Base-by-base conservation (phyloP, 2,329 filamentous ascomycete species). In the Talaromyces sp. region DNA sequence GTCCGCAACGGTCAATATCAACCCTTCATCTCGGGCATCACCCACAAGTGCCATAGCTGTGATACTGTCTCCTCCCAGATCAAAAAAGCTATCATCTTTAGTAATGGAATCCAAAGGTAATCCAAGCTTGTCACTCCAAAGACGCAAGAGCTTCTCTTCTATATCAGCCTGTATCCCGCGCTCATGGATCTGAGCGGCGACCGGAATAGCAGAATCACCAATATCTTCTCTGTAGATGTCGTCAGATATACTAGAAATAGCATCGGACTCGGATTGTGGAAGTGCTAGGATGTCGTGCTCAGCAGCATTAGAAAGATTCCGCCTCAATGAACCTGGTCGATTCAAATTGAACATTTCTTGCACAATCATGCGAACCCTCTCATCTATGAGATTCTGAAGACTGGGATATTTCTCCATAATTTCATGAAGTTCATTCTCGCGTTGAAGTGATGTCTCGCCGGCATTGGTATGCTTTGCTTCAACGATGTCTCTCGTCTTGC, bases 1-100 rank as follows among this genome's bases (percentile, higher is more conserved):
- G 68, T 81, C 78, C 5, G 78, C 77, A 19, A 81, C 78, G 7
- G 78, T 79, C 59, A 82, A 70, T 31, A 72, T 72, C 60, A 80
- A 63, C 14, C 78, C 78, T 24, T 77, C 74, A 37, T 79, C 76
- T 7, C 77, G 74, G 35, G 77, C 78, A 35, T 74, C 76, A 57
- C 76, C 75, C 22, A 78, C 78, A 68, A 80, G 74, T 50, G 74
- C 78, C 77, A 80, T 79, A 6, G 78, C 78, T 24, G 73, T 75
- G 60, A 80, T 78, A 66, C 76, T 79, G 62, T 80, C 78, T 33
- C 78, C 78, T 10, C 78, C 78, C 19, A 79, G 61, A 39, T 77
- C 75, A 69, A 80, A 79, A 72, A 82, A 82, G 66, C 75, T 81
- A 52, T 78, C 76, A 31, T 77, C 73, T 37, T 71, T 71, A 41